Conservation (phyloP, 2,329 filamentous ascomycete species). For the Botrytis fabae region DNA sequence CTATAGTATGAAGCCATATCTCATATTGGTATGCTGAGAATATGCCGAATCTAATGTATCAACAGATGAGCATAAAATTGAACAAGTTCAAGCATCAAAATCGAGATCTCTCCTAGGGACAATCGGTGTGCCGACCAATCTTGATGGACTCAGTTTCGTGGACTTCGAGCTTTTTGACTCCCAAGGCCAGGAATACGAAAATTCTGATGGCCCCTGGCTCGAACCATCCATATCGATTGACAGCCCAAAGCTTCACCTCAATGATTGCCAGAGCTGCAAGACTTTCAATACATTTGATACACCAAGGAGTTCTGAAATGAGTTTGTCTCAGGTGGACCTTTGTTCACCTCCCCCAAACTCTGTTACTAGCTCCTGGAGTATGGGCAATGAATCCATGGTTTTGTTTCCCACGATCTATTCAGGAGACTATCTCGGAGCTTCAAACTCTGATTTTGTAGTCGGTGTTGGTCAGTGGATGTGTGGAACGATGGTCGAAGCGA, state of each 20-base stretch:
- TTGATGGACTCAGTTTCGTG: neutral
- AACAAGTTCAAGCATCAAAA: neutral
- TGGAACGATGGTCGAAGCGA: neutral
- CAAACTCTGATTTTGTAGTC: neutral
- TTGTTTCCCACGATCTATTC: neutral
- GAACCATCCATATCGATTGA: neutral
- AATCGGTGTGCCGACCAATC: neutral
- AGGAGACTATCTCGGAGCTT: neutral
- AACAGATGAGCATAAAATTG: neutral
- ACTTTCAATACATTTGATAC: conserved; percentile 6
- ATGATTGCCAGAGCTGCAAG: neutral
- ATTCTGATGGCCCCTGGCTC: neutral
- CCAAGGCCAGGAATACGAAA: neutral
- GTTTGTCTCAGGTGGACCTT: neutral
- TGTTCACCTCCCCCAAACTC: conserved; percentile 4
- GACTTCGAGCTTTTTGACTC: conserved; percentile 2
- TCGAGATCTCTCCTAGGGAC: neutral
- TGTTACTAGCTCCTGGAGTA: neutral
- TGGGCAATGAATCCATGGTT: neutral
- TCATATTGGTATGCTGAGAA: neutral
- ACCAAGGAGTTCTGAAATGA: conserved; percentile 1
- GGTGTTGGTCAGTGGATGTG: conserved; percentile 7
- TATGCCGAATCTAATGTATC: neutral
- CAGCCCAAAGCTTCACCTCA: neutral
- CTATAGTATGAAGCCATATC: neutral